Percentiles rank a stretch among this genome's conserved stretches.
These are phyloP conservation scores for Teratosphaeria destructans DNA, from an alignment of 2,329 filamentous ascomycete species.

Conservation along the genomic window DNA sequence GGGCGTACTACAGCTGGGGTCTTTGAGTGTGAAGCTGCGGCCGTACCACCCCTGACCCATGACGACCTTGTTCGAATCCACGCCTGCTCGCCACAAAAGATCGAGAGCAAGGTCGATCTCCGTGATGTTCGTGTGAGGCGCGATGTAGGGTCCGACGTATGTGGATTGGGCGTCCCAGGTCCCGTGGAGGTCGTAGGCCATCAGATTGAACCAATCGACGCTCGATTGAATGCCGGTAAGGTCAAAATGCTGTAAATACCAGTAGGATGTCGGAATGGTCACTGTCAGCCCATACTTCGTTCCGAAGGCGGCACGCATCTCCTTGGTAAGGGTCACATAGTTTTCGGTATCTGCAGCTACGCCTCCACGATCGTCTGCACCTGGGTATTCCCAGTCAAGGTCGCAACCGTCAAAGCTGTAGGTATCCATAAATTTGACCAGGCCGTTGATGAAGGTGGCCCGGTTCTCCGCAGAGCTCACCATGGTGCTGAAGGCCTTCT, in stretches of 20 bases:
- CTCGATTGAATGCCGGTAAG: not conserved
- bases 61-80: not conserved
- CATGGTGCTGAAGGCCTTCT: constrained; percentile 24
- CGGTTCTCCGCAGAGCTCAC: constrained; percentile 10
- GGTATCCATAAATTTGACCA: constrained; percentile 6
- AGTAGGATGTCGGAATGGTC: constrained; percentile 17
- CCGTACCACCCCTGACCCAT: not conserved
- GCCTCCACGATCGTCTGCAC: constrained; percentile 27
- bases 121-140: constrained; percentile 38
- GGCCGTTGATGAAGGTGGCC: not conserved
- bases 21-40: not conserved
- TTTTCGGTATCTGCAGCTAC: constrained; percentile 1
- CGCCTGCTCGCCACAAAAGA: constrained; percentile 2
- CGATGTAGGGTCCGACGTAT: constrained; percentile 24
- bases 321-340: constrained; percentile 4
- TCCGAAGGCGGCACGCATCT: constrained; percentile 26
- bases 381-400: constrained; percentile 15
- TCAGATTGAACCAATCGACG: constrained; percentile 28
- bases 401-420: constrained; percentile 14
- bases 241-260: constrained; percentile 11
- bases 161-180: constrained; percentile 27
- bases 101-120: constrained; percentile 35
- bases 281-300: constrained; percentile 32
- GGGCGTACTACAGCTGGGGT: not conserved
- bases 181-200: constrained; percentile 39